phyloP scores from a whole-genome alignment of 139 green algal species.

The Closterium sp. region DNA sequence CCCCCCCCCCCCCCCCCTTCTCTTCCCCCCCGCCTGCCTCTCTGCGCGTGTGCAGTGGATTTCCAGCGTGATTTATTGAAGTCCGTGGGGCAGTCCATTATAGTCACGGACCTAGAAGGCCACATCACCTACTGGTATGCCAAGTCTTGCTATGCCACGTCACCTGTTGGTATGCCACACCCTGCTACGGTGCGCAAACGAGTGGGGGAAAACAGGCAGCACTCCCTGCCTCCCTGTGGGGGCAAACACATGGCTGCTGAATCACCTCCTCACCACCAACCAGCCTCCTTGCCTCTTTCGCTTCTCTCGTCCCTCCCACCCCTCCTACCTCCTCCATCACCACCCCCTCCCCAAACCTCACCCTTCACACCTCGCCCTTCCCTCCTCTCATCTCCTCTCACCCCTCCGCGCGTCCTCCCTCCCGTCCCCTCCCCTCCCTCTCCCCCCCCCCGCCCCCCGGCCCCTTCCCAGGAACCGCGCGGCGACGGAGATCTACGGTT shows the following conservation, averaged over 20 bases:
- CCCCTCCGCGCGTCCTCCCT: no score
- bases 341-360: background rate
- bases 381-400: background rate
- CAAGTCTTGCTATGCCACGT: background rate
- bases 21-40: background rate
- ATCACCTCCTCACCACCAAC: background rate
- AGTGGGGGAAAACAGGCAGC: no score
- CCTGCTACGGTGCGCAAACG: no score
- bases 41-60: background rate
- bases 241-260: no score
- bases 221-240: no score
- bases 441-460: no score
- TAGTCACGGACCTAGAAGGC: conserved; percentile 4
- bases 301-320: no score
- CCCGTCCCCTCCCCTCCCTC: no score
- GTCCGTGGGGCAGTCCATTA: background rate
- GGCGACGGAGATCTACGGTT: conserved; percentile 31
- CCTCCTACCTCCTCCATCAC: no score
- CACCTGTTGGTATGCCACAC: background rate
- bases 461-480: conserved; percentile 21
- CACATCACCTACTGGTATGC: background rate
- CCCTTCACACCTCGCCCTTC: no score
- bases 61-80: background rate
- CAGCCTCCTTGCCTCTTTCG: no score
- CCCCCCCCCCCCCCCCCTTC: background rate